These are phyloP conservation scores for Lactifluus subvellereus DNA, from an alignment of 768 basidiomycete species.

Conservation along the genomic window DNA sequence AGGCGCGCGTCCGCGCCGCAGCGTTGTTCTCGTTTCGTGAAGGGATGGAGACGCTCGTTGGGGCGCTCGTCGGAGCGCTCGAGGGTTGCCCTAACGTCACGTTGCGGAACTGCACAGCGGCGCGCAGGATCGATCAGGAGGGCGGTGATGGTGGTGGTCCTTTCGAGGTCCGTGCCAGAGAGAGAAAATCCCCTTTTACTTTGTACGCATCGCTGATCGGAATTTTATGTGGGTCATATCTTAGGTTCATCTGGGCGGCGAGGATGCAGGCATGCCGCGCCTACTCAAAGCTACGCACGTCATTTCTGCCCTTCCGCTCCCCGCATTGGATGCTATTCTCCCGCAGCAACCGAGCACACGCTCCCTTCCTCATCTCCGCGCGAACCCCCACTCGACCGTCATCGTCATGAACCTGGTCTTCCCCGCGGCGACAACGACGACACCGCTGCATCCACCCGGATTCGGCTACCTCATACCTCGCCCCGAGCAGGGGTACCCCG, in stretches of 20 bases:
- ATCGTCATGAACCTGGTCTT: slow-evolving; percentile 90
- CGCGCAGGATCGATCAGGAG: slow-evolving; percentile 34
- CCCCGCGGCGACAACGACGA: slow-evolving; percentile 35
- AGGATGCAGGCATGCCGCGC: slow-evolving; percentile 24
- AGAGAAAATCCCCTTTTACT: not conserved
- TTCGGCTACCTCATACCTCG: slow-evolving; percentile 95
- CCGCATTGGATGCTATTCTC: slow-evolving; percentile 42
- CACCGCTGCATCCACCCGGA: slow-evolving; percentile 67
- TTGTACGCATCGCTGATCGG: not conserved
- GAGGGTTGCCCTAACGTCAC: slow-evolving; percentile 49
- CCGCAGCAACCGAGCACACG: slow-evolving; percentile 27
- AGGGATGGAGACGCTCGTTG: slow-evolving; percentile 65
- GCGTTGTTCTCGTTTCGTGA: slow-evolving; percentile 79
- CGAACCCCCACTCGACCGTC: slow-evolving; percentile 75
- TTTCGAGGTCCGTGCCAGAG: slow-evolving; percentile 41
- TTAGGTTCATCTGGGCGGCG: slow-evolving; percentile 31
- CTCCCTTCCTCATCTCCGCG: slow-evolving; percentile 55
- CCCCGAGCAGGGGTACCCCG: slow-evolving; percentile 49
- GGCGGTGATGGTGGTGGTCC: slow-evolving; percentile 30
- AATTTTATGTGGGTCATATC: not conserved
- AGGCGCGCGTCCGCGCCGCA: slow-evolving; percentile 44
- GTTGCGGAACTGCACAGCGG: slow-evolving; percentile 41
- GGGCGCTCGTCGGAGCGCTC: slow-evolving; percentile 48
- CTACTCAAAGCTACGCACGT: slow-evolving; percentile 52
- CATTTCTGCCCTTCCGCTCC: slow-evolving; percentile 72